Evolutionary conservation across 2,329 filamentous ascomycete species (phyloP), one percentile per base, ranked within the genome.

Genomic region (Fusarium sp.): DNA sequence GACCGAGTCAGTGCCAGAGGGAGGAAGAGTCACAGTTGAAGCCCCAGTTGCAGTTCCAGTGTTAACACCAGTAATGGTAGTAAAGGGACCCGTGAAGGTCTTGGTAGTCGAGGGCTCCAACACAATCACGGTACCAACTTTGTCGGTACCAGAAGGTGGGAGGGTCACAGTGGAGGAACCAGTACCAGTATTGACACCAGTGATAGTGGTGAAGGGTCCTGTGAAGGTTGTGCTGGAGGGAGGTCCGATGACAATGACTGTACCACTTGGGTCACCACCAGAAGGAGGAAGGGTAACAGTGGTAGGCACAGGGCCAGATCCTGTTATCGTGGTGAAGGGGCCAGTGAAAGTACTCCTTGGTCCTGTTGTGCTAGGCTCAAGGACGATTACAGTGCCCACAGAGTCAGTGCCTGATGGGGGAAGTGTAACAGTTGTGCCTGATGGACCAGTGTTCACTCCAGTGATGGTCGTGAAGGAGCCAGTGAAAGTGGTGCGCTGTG

Each of bases 211-310:
- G n/a, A 20, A 49, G 6, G 45, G 45, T 5, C 30, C 45, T 15
- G 45, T 49, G 30, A 57, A 57, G 26, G 23, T 30, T 5, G 17
- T 46, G 27, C 27, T 50, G n/a, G 40, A 23, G 0, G 50, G 17
- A 6, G 58, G 27, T 3, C 12, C 27, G 11, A 61, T 18, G 4
- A 61, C 41, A 6, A 58, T 59, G 1, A 61, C 53, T 5, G 59
- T 59, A 7, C 52, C 53, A 14, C n/a, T 58, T 6, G 41, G 13
- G 6, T 46, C 52, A 18, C 35, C 45, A 9, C 52, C 42, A 3
- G 59, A 61, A 6, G 52, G 59, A 9, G 59, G 35, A 9, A 48
- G 53, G 6, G 53, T 61, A 7, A 61, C 5, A 3, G 50, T 58
- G 11, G 40, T 40, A 0, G 52, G 41, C 7, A 18, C 1, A 8